Percentiles rank a stretch among this genome's conserved stretches.
Conservation (phyloP, 2,329 filamentous ascomycete species). For the Metarhizium guizhouense region DNA sequence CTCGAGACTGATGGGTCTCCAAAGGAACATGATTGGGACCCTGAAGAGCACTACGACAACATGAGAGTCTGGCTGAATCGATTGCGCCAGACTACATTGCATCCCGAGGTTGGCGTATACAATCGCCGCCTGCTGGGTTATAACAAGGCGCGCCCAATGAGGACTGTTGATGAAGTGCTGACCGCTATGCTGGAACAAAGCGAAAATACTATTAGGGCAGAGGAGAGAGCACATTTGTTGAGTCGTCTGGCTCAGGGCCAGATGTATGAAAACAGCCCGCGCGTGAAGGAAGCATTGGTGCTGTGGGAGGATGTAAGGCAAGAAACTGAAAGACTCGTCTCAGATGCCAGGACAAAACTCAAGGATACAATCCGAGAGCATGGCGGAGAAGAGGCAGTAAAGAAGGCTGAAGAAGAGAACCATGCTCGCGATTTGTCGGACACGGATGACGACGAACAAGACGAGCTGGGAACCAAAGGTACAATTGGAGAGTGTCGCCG, state of each 20-base stretch:
- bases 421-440: conserved; percentile 15
- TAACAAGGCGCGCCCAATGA: conserved; percentile 55
- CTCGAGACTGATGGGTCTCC: conserved; percentile 58
- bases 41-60: conserved; percentile 52
- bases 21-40: conserved; percentile 51
- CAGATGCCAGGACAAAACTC: conserved; percentile 56
- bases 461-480: conserved; percentile 22
- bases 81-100: conserved; percentile 74
- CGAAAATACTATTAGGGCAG: conserved; percentile 53
- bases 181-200: conserved; percentile 87
- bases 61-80: conserved; percentile 76
- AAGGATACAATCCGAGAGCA: conserved; percentile 34
- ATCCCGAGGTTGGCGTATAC: conserved; percentile 68
- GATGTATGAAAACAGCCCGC: conserved; percentile 64
- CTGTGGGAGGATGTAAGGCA: conserved; percentile 56
- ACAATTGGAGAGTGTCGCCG: conserved; percentile 52
- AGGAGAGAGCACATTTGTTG: conserved; percentile 59
- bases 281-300: conserved; percentile 56
- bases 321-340: conserved; percentile 43
- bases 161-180: conserved; percentile 79
- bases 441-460: conserved; percentile 25
- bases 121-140: conserved; percentile 56
- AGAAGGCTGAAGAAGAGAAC: conserved; percentile 4
- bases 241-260: conserved; percentile 64
- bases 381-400: conserved; percentile 1